Evolutionary conservation across 73 alveolate species (phyloP).

Genomic region (Urostyla sp.): DNA sequence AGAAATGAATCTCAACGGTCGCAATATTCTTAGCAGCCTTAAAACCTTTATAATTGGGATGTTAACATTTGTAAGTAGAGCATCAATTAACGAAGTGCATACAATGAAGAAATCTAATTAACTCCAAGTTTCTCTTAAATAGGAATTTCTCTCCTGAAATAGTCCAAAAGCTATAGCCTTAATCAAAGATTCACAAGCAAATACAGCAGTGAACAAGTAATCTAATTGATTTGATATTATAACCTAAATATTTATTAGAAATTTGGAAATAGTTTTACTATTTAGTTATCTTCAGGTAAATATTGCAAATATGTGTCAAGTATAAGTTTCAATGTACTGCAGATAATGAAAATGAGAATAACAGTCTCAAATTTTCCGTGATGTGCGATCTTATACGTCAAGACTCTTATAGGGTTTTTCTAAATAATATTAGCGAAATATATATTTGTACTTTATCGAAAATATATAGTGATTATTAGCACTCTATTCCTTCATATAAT

Average conservation of each 20-base stretch:
- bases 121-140: conserved; percentile 96
- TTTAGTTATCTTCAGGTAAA: conserved; percentile 22
- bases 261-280: no score
- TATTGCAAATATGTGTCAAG: conserved; percentile 83
- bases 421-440: no score
- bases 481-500: conserved; percentile 82
- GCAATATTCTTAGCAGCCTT: conserved; percentile 90
- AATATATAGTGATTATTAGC: conserved; percentile 80
- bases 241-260: no score
- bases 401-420: conserved; percentile 77
- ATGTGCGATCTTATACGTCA: conserved; percentile 71
- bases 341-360: conserved; percentile 78
- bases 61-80: conserved; percentile 72
- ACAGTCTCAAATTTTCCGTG: conserved; percentile 76
- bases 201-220: conserved; percentile 80
- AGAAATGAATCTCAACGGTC: conserved; percentile 94
- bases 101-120: conserved; percentile 94
- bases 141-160: conserved; percentile 85
- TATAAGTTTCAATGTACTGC: conserved; percentile 84
- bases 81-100: conserved; percentile 86
- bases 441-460: conserved; percentile 78
- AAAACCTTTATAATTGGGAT: conserved; percentile 79
- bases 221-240: conserved; percentile 65
- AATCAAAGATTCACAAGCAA: conserved; percentile 84
- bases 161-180: conserved; percentile 93